A percentile compares a stretch with the other conserved stretches of the same genome.
phyloP scores from a whole-genome alignment of 1,284 basidiomycete genomes.

The Blastosporella zonata region DNA sequence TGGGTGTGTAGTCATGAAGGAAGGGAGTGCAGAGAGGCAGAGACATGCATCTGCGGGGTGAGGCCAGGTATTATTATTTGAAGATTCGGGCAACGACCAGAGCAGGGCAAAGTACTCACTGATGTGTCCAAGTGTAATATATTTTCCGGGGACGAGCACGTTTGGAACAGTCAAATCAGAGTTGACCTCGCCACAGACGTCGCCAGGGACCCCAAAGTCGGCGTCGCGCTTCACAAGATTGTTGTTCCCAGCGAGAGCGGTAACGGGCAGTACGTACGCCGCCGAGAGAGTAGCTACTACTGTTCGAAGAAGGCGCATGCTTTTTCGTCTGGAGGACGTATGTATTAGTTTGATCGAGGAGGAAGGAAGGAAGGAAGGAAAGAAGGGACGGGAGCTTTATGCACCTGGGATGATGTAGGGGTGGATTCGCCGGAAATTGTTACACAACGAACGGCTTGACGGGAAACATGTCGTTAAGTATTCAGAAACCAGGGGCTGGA shows the following conservation, averaged over 20 bases:
- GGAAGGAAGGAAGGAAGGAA: neutral
- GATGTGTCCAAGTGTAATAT: constrained; percentile 30
- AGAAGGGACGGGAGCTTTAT: neutral
- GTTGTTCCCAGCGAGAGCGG: constrained; percentile 12
- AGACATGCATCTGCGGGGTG: constrained; percentile 34
- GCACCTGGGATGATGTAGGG: neutral
- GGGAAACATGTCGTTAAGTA: neutral
- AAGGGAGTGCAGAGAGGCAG: constrained; percentile 36
- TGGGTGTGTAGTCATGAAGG: constrained; percentile 31
- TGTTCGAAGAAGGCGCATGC: constrained; percentile 4
- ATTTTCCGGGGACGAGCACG: constrained; percentile 21
- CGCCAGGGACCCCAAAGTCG: constrained; percentile 21
- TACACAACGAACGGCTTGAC: neutral
- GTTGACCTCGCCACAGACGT: constrained; percentile 40
- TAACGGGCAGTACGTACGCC: constrained; percentile 11
- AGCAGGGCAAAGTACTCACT: constrained; percentile 25
- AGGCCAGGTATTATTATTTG: no score
- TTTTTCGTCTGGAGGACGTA: constrained; percentile 4
- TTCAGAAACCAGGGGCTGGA: constrained; percentile 8
- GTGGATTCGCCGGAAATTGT: neutral
- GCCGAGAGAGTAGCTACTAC: constrained; percentile 2
- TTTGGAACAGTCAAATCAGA: constrained; percentile 30
- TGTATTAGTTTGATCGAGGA: neutral
- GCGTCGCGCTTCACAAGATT: constrained; percentile 12
- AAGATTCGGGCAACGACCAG: no score